Evolutionary conservation across 2,329 filamentous ascomycete species (phyloP), one percentile per base, ranked within the genome.

Genomic region (Aspergillus latus): DNA sequence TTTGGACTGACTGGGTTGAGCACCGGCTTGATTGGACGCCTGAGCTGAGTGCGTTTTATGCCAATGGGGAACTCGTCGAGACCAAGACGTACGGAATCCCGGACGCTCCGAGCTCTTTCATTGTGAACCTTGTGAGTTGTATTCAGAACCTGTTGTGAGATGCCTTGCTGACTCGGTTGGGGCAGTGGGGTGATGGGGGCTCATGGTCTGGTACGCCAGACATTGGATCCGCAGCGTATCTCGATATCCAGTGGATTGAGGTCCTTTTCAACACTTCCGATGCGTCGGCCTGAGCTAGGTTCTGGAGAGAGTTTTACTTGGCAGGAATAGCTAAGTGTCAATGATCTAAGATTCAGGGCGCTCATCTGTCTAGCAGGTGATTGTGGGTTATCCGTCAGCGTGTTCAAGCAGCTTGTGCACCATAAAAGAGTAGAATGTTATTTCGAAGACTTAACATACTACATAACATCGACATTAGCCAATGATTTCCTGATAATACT

Each of bases 181-280:
- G 3, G n/a, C 13, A 54, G 51, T 54, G 51, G 51, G 29, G 44
- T 15, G 34, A 54, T 42, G 51, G 51, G 3, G 51, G 51, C 21
- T 9, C 15, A 5, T 54, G 51, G 51, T 40, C 51, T 5, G 51
- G 51, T 2, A n/a, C 47, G 4, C 26, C 47, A 36, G 28, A 32
- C 4, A n/a, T 42, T 26, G 51, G 44, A 5, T 3, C 43, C n/a
- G 51, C 51, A 8, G 44, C 51, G 7, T 54, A 54, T 36, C 43
- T 54, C 1, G 51, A 54, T 1, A 54, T 54, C 9, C 21, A 54
- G 51, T 48, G 44, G 51, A 48, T 54, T 15, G 51, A 54, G 34
- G 34, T 54, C 7, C 10, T 54, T n/a, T 54, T 26, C 26, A 54
- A 54, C 28, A 48, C 44, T 2, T 45, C 42, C 21, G 21, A 21